A percentile compares a stretch with the other conserved stretches of the same genome.
These are phyloP conservation scores for Neurospora terricola DNA, from an alignment of 495 filamentous ascomycete species.

Conservation along the genomic window DNA sequence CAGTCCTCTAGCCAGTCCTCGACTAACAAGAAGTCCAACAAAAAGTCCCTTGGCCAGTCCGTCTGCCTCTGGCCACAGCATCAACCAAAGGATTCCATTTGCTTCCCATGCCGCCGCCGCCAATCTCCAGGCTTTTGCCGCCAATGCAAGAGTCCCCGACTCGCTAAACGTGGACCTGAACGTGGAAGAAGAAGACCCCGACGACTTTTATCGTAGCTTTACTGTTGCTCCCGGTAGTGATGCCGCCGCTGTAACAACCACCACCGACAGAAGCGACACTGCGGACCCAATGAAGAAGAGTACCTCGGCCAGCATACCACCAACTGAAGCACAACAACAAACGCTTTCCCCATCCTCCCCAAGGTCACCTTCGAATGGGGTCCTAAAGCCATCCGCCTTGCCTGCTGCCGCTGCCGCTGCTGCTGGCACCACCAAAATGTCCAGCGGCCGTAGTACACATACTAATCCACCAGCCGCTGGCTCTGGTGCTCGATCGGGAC, in stretches of 20 bases:
- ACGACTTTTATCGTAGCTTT: conserved; percentile 43
- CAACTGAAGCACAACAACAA: not conserved
- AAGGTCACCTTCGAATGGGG: not conserved
- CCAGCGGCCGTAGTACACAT: conserved; percentile 12
- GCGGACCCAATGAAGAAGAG: conserved; percentile 10
- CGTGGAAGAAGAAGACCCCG: conserved; percentile 26
- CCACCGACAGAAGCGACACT: not conserved
- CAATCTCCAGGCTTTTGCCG: conserved; percentile 22
- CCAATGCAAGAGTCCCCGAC: conserved; percentile 20
- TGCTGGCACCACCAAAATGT: conserved; percentile 27
- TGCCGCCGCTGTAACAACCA: not conserved
- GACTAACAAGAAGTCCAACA: not conserved
- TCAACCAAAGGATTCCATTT: conserved; percentile 7
- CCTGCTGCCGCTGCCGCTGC: conserved; percentile 19
- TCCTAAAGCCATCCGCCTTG: not conserved
- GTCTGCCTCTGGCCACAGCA: not conserved
- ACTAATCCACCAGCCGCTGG: conserved; percentile 4
- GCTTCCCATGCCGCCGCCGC: conserved; percentile 29
- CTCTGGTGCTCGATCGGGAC: conserved; percentile 16
- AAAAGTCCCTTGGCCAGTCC: not conserved
- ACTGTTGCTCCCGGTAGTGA: not conserved
- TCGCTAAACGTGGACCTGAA: conserved; percentile 22
- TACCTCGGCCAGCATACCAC: conserved; percentile 15
- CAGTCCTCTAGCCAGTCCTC: not conserved
- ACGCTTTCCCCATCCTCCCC: not conserved